Evolutionary conservation across 495 filamentous ascomycete species (phyloP), one percentile per base, ranked within the genome.

Genomic region (Aspergillus kassunensis): DNA sequence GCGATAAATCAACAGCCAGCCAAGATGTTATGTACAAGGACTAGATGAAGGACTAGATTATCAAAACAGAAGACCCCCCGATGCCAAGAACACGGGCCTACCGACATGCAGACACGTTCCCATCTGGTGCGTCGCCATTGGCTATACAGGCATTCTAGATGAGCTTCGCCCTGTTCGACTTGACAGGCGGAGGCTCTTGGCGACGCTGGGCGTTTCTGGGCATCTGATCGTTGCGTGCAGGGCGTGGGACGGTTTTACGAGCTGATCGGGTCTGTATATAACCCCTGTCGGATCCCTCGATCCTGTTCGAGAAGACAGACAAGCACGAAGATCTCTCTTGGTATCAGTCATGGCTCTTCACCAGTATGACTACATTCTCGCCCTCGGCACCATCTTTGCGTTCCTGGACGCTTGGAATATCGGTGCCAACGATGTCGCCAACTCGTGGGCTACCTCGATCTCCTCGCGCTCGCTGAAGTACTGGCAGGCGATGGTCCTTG

Each of bases 321-420:
- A 24, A 51, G 34, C 23, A 19, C 45, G 13, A 27, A 36, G 20
- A 46, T 21, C 42, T 21, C 42, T 21, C 13, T 29, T 29, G 1
- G 23, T 33, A 36, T 12, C 20, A 41, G 46, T 20, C 11, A 52
- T 53, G 56, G 29, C 27, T 33, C 43, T 59, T 30, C 56, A 59
- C 36, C 52, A 59, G 42, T 59, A 40, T 51, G 56, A 59, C 29
- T 59, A 55, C 37, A 48, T 59, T 8, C 51, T 59, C 35, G 56
- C 56, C 29, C 21, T 59, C 11, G 56, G 56, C 25, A 59, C 56
- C 24, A 59, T 59, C 23, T 59, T 59, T 47, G 51, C 56, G 8
- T 59, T 59, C 33, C 56, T 59, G 0, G 56, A 59, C 31, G 56
- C 56, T 0, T 59, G 56, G 56, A 59, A 59, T 40, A 59, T 59